These are phyloP conservation scores for Botrytis hyacinthi DNA, from an alignment of 2,329 filamentous ascomycete genomes.

Conservation along the genomic window DNA sequence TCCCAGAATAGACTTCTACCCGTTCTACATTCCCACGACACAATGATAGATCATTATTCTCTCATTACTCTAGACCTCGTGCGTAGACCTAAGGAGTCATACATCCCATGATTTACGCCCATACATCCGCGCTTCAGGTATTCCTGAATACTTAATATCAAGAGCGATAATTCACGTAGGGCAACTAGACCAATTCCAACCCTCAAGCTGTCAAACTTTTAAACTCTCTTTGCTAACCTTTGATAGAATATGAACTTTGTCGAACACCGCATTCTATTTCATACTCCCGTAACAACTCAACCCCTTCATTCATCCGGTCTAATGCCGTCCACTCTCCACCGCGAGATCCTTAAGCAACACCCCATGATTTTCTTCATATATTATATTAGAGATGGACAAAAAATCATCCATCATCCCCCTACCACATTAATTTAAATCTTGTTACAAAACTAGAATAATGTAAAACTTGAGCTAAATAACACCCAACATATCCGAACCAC, in stretches of 20 bases:
- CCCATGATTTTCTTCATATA: not conserved
- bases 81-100: not conserved
- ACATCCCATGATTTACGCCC: not conserved
- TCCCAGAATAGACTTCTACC: not conserved
- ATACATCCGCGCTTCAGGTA: not conserved
- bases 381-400: not conserved
- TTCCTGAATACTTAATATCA: not conserved
- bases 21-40: not conserved
- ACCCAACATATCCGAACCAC: not conserved
- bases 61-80: not conserved
- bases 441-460: not conserved
- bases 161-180: not conserved
- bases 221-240: not conserved
- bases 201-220: not conserved
- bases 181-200: not conserved
- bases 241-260: not conserved
- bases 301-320: not conserved
- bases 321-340: not conserved
- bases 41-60: not conserved
- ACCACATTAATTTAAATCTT: not conserved
- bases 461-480: not conserved
- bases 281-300: too few species aligned
- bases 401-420: not conserved
- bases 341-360: not conserved
- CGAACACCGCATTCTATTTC: too few species aligned